These are phyloP conservation scores for Neurospora intermedia DNA, from an alignment of 495 filamentous ascomycete genomes.

Conservation along the genomic window DNA sequence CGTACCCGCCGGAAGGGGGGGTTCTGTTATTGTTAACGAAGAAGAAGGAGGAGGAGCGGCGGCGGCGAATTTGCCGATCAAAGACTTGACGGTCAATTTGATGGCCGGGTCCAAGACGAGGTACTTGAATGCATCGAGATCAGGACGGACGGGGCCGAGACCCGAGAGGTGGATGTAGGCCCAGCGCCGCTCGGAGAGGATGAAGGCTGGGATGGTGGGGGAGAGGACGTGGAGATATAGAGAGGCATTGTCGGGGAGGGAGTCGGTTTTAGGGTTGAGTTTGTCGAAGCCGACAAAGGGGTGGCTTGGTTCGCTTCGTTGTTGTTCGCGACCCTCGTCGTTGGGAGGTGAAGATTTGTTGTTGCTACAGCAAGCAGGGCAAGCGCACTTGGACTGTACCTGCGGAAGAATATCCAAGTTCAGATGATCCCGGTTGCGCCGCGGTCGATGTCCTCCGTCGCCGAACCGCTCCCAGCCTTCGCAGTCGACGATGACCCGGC, in stretches of 20 bases:
- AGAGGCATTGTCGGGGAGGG: conserved; percentile 15
- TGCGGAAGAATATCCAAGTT: conserved; percentile 23
- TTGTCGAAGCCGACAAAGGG: conserved; percentile 26
- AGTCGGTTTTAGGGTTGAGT: conserved; percentile 18
- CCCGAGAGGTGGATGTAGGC: conserved; percentile 9
- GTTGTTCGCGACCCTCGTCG: no score
- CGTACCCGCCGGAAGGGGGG: no score
- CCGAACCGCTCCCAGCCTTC: conserved; percentile 20
- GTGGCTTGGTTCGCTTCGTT: conserved; percentile 5
- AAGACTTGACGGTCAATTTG: conserved; percentile 29
- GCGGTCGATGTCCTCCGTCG: conserved; percentile 1
- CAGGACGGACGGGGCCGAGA: conserved; percentile 14
- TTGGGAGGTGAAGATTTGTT: neutral
- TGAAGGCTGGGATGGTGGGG: conserved; percentile 26
- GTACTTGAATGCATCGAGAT: conserved; percentile 25
- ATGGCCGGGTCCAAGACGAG: conserved; percentile 31
- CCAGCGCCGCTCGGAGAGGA: conserved; percentile 30
- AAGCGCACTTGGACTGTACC: conserved; percentile 21
- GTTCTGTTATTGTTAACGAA: no score
- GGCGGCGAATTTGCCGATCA: conserved; percentile 28
- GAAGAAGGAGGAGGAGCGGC: neutral
- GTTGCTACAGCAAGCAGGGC: conserved; percentile 13
- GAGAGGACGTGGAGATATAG: conserved; percentile 25
- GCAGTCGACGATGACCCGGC: conserved; percentile 29
- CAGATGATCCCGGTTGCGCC: neutral